Percentiles rank a stretch among this genome's conserved stretches.
These are phyloP conservation scores for Galerina marginata DNA, from an alignment of 768 basidiomycete species.

Conservation along the genomic window DNA sequence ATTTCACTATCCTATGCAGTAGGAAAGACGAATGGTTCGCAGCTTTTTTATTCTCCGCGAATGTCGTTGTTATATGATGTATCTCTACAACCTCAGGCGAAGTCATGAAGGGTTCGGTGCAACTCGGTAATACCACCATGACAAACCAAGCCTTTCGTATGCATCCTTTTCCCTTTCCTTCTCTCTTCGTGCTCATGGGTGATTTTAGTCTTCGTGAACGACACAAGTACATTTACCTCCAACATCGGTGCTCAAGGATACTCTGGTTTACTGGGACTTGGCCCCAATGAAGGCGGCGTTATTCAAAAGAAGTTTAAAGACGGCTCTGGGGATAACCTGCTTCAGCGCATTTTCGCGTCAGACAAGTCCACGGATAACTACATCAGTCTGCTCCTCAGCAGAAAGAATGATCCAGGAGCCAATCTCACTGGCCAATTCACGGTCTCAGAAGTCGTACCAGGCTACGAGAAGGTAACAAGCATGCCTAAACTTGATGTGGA, in stretches of 20 bases:
- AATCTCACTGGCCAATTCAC: conserved; percentile 69
- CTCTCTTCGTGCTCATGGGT: conserved; percentile 1
- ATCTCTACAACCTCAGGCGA: conserved; percentile 47
- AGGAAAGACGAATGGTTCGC: conserved; percentile 64
- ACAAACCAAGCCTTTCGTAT: conserved; percentile 70
- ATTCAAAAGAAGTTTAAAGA: conserved; percentile 60
- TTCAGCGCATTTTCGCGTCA: conserved; percentile 70
- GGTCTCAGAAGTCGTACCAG: conserved; percentile 65
- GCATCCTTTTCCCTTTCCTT: conserved; percentile 27
- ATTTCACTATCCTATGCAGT: conserved; percentile 71
- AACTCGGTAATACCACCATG: conserved; percentile 63
- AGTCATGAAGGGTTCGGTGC: conserved; percentile 55
- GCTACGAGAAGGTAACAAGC: conserved; percentile 62
- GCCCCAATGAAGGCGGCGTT: conserved; percentile 75
- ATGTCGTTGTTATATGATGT: background rate
- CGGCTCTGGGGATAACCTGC: conserved; percentile 56
- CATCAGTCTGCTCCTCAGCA: conserved; percentile 70
- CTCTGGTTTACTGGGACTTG: conserved; percentile 76
- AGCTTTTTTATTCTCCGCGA: background rate
- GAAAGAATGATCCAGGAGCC: conserved; percentile 58
- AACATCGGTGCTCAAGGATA: conserved; percentile 66
- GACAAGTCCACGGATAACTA: conserved; percentile 63
- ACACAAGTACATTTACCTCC: conserved; percentile 67
- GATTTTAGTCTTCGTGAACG: conserved; percentile 60
- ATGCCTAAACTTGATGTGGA: conserved; percentile 73